Percentiles rank a stretch among this genome's conserved stretches.
phyloP scores from a whole-genome alignment of 164 flowering plant species.

The Warburgia ugandensis region DNA sequence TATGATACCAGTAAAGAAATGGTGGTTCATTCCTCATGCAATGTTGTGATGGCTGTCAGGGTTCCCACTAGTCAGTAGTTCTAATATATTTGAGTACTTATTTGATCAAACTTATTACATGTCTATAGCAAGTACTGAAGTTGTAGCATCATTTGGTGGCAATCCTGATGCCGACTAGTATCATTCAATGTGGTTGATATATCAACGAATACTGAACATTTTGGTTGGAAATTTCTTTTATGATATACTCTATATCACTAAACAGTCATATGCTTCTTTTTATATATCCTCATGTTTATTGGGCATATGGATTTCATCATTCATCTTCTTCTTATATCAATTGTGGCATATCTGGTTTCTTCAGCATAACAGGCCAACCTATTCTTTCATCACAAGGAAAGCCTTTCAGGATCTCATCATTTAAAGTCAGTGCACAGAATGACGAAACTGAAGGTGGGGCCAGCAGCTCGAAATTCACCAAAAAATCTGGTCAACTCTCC shows the following conservation, averaged over 20 bases:
- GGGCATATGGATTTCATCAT: neutral
- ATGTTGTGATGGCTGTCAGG: too few species aligned
- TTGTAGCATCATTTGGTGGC: too few species aligned
- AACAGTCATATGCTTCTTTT: too few species aligned
- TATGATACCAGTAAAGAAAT: too few species aligned
- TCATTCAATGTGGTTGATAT: neutral
- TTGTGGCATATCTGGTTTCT: conserved; percentile 11
- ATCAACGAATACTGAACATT: neutral
- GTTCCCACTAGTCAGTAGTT: too few species aligned
- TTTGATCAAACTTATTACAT: too few species aligned
- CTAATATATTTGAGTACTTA: too few species aligned
- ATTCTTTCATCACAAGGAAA: conserved; percentile 27
- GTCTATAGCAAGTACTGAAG: too few species aligned
- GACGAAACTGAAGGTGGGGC: conserved; percentile 42
- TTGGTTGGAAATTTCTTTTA: too few species aligned
- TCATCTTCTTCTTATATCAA: conserved; percentile 5
- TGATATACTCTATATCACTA: neutral
- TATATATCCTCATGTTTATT: neutral
- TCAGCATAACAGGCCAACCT: conserved; percentile 38
- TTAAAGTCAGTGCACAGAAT: conserved; percentile 47
- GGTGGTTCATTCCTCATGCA: too few species aligned
- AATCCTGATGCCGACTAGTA: neutral
- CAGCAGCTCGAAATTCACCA: conserved; percentile 32
- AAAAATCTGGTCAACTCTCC: conserved; percentile 44
- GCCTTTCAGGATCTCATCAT: conserved; percentile 41